Evolutionary conservation across 306 rosid species (phyloP), one percentile per base, ranked within the genome.

Genomic region (Cyclanthera cordifolia): DNA sequence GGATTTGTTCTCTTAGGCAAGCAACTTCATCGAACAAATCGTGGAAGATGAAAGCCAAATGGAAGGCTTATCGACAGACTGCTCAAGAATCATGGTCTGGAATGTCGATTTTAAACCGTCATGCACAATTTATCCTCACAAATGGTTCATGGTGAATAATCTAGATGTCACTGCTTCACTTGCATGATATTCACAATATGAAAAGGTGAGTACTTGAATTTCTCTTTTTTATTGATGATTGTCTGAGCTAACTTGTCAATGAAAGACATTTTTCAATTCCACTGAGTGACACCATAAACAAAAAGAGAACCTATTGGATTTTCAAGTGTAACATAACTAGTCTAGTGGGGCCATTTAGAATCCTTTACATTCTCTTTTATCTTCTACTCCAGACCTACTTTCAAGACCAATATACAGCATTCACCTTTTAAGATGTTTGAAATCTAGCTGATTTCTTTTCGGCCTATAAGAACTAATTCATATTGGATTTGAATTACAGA

Each of bases 11-110:
- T 79, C 76, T 72, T 53, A 93, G 98, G 91, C 71, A 54, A 93
- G 94, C 82, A 53, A 85, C 50, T 89, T 93, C 74, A 82, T 93
- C 13, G 90, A 86, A 81, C 96, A 86, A 77, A 12, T 89, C 65
- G 88, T 89, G 53, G 91, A 93, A 82, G 95, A 89, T 75, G 98
- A 93, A 77, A 87, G 89, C 83, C 93, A 89, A 79, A 93, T 89
- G 95, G 95, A 93, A 74, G 88, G 94, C 54, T 73, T 89, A 67
- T 74, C 24, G 71, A 75, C 73, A 71, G 82, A 79, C 76, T 93
- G 94, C 87, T 86, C 86, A 0, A 82, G 78, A 69, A 75, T 89
- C 74, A 79, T 84, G 95, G 96, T 93, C 75, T 93, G 96, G 98
- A 83, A 72, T 67, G 60, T 77, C 69, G 76, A 68, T 77, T 77